These are phyloP conservation scores for Arabis hirsuta DNA, from an alignment of 345 rosid genomes.

Conservation along the genomic window DNA sequence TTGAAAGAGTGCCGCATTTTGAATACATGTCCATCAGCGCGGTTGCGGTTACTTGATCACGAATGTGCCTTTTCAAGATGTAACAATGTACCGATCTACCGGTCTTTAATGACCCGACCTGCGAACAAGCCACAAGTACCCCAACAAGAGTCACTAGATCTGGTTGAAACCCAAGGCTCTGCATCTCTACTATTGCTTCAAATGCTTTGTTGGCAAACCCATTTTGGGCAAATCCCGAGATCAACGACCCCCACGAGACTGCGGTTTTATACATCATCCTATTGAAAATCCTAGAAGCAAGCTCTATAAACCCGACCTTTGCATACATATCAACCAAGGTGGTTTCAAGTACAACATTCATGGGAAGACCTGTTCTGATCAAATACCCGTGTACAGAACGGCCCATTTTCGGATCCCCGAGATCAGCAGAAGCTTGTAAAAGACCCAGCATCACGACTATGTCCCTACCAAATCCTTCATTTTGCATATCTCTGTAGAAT, in stretches of 20 bases:
- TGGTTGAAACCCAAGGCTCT: slow-evolving; percentile 52
- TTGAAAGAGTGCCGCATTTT: slow-evolving; percentile 65
- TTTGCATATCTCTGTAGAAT: slow-evolving; percentile 59
- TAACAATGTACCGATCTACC: slow-evolving; percentile 67
- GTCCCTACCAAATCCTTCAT: slow-evolving; percentile 66
- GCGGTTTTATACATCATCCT: slow-evolving; percentile 52
- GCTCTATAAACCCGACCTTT: slow-evolving; percentile 60
- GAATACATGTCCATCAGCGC: slow-evolving; percentile 73
- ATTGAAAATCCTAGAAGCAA: slow-evolving; percentile 56
- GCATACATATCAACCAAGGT: slow-evolving; percentile 76
- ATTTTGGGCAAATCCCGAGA: slow-evolving; percentile 69
- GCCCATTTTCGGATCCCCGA: slow-evolving; percentile 57
- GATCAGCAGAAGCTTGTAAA: slow-evolving; percentile 65
- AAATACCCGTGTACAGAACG: slow-evolving; percentile 64
- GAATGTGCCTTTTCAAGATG: slow-evolving; percentile 51
- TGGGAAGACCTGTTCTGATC: slow-evolving; percentile 53
- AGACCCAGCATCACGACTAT: slow-evolving; percentile 59
- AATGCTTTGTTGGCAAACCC: slow-evolving; percentile 58
- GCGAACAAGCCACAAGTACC: slow-evolving; percentile 61
- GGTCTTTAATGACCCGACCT: slow-evolving; percentile 58
- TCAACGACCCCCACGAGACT: slow-evolving; percentile 66
- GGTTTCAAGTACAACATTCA: slow-evolving; percentile 56
- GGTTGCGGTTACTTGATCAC: slow-evolving; percentile 53
- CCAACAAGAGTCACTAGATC: slow-evolving; percentile 63
- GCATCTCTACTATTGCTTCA: slow-evolving; percentile 61